phyloP scores from a whole-genome alignment of 495 filamentous ascomycete species.

The Talaromyces thailandensis region DNA sequence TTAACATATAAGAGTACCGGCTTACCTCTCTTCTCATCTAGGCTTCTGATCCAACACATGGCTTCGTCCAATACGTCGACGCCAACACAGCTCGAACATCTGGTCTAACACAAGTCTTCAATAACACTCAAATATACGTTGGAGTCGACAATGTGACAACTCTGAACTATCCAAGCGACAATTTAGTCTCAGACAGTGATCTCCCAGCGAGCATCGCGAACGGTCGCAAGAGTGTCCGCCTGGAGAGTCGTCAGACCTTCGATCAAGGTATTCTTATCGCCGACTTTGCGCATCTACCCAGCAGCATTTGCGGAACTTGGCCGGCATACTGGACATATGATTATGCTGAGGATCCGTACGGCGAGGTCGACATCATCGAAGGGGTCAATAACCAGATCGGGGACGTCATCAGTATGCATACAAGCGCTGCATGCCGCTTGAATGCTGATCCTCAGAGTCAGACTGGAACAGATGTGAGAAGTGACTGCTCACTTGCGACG shows the following conservation, averaged over 20 bases:
- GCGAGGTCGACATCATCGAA: constrained; percentile 6
- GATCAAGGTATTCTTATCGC: constrained; percentile 50
- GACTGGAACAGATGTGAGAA: background rate
- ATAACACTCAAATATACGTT: constrained; percentile 22
- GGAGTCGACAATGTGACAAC: constrained; percentile 1
- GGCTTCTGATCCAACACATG: constrained; percentile 44
- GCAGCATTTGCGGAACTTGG: constrained; percentile 45
- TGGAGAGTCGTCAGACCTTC: constrained; percentile 45
- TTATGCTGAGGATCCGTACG: background rate
- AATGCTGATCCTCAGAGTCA: background rate
- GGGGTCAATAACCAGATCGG: background rate
- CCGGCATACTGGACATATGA: constrained; percentile 23
- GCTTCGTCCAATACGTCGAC: constrained; percentile 47
- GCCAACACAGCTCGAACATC: constrained; percentile 29
- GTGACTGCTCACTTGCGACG: constrained; percentile 3
- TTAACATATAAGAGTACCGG: background rate
- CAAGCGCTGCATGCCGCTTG: background rate
- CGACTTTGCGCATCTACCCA: constrained; percentile 53
- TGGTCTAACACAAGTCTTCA: constrained; percentile 35
- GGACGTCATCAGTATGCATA: background rate
- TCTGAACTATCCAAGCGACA: background rate
- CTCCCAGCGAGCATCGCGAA: background rate
- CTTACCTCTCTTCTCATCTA: background rate
- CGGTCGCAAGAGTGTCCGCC: constrained; percentile 37
- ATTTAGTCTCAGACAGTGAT: background rate